A percentile compares a stretch with the other conserved stretches of the same genome.
phyloP scores from a whole-genome alignment of 1,284 basidiomycete species.

The Chondrostereum purpureum region DNA sequence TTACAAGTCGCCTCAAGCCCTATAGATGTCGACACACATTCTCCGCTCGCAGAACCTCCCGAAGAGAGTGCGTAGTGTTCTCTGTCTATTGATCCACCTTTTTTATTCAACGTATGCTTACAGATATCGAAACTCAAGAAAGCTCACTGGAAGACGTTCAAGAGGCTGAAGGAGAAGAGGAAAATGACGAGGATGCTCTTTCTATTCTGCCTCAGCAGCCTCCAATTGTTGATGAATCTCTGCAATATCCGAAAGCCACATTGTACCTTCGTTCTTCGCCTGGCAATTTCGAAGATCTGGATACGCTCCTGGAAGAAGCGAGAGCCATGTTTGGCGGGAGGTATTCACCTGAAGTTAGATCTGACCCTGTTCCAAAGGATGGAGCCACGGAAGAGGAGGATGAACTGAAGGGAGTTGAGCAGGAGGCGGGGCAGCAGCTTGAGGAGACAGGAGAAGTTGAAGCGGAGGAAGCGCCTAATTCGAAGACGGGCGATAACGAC shows the following conservation, averaged over 20 bases:
- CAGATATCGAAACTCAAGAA: too few species aligned
- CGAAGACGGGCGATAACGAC: background rate
- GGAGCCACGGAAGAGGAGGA: slow-evolving; percentile 8
- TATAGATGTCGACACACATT: background rate
- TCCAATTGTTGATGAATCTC: background rate
- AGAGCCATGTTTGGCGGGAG: too few species aligned
- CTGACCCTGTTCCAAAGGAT: background rate
- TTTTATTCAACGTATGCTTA: background rate
- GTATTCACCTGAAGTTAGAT: slow-evolving; percentile 2
- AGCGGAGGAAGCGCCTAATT: slow-evolving; percentile 8
- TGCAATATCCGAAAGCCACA: too few species aligned
- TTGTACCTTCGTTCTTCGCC: too few species aligned
- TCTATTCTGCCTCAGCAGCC: background rate
- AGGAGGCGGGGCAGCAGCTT: background rate
- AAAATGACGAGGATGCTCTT: background rate
- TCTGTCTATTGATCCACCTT: background rate
- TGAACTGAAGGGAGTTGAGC: slow-evolving; percentile 7
- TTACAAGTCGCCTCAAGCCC: background rate
- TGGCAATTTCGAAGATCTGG: background rate
- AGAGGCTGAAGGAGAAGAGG: background rate
- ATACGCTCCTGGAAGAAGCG: too few species aligned
- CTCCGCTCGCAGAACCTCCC: background rate
- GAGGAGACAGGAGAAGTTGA: slow-evolving; percentile 4
- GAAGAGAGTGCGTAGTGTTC: background rate
- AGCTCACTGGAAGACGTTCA: too few species aligned